Evolutionary conservation across 2,329 filamentous ascomycete genomes (phyloP).

Genomic region (Phaeosphaeriaceae sp.): DNA sequence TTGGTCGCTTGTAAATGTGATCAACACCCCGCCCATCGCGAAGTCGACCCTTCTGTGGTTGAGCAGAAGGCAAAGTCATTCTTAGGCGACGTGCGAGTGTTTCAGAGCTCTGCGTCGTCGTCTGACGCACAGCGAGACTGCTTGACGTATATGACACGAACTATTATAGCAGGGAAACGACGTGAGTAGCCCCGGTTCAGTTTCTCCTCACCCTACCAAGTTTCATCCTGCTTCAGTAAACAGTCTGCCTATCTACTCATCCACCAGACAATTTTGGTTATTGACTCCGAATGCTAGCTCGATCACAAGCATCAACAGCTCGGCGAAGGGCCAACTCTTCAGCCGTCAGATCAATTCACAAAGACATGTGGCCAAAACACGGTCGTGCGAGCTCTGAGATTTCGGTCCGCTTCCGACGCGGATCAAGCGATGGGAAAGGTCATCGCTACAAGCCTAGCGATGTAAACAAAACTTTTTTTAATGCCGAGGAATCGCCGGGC

Average conservation of each 20-base stretch:
- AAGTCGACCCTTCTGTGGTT: constrained; percentile 73
- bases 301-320: constrained; percentile 44
- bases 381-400: constrained; percentile 57
- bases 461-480: constrained; percentile 65
- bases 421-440: constrained; percentile 37
- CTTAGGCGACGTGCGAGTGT: constrained; percentile 69
- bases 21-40: constrained; percentile 70
- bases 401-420: constrained; percentile 44
- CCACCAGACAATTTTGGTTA: constrained; percentile 2
- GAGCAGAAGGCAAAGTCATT: constrained; percentile 67
- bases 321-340: constrained; percentile 55
- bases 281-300: constrained; percentile 30
- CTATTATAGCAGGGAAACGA: constrained; percentile 70
- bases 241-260: neutral
- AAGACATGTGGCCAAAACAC: constrained; percentile 50
- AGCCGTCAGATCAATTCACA: constrained; percentile 49
- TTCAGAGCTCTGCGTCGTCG: constrained; percentile 73
- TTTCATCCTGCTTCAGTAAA: constrained; percentile 3
- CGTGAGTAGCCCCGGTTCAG: constrained; percentile 60
- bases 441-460: constrained; percentile 46
- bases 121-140: constrained; percentile 77
- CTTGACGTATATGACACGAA: constrained; percentile 75
- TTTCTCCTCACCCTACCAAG: constrained; percentile 9
- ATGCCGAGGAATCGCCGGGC: constrained; percentile 73
- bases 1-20: constrained; percentile 93